Percentiles rank a stretch among this genome's conserved stretches.
These are phyloP conservation scores for Clonostachys solani DNA, from an alignment of 2,329 filamentous ascomycete genomes.

Conservation along the genomic window DNA sequence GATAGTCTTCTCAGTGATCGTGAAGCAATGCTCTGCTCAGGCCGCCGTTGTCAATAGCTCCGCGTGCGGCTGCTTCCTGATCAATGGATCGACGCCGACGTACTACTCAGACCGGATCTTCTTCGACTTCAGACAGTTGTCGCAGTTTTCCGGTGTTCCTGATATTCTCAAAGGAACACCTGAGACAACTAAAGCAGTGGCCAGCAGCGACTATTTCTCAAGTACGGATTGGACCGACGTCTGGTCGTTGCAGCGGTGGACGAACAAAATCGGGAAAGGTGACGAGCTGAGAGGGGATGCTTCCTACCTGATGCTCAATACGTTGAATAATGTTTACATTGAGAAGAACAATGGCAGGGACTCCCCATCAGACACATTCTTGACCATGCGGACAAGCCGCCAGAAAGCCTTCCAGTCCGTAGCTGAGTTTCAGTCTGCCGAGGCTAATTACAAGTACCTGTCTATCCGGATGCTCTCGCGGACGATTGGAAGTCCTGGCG, in stretches of 20 bases:
- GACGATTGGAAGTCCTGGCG: slow-evolving; percentile 40
- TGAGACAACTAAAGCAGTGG: slow-evolving; percentile 16
- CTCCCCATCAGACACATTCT: slow-evolving; percentile 29
- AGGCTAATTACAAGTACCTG: slow-evolving; percentile 17
- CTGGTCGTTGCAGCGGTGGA: slow-evolving; percentile 35
- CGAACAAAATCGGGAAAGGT: slow-evolving; percentile 28
- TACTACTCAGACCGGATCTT: slow-evolving; percentile 43
- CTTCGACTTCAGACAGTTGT: slow-evolving; percentile 42
- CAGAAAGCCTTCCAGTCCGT: slow-evolving; percentile 38
- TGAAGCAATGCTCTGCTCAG: slow-evolving; percentile 1
- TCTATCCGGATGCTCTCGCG: slow-evolving; percentile 46
- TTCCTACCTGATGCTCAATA: slow-evolving; percentile 31
- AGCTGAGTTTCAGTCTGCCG: slow-evolving; percentile 38
- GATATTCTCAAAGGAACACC: slow-evolving; percentile 15
- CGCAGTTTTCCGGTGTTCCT: slow-evolving; percentile 30
- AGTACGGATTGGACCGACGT: slow-evolving; percentile 24
- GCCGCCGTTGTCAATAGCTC: slow-evolving; percentile 16
- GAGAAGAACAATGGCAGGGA: slow-evolving; percentile 29
- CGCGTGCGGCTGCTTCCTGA: slow-evolving; percentile 41
- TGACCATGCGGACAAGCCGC: slow-evolving; percentile 43
- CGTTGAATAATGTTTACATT: slow-evolving; percentile 40
- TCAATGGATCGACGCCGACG: slow-evolving; percentile 34
- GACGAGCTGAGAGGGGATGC: slow-evolving; percentile 16
- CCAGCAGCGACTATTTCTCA: slow-evolving; percentile 33
- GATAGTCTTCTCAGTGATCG: slow-evolving; percentile 1